These are phyloP conservation scores for Gossypium schwendimanii DNA, from an alignment of 441 rosid genomes.

Conservation along the genomic window DNA sequence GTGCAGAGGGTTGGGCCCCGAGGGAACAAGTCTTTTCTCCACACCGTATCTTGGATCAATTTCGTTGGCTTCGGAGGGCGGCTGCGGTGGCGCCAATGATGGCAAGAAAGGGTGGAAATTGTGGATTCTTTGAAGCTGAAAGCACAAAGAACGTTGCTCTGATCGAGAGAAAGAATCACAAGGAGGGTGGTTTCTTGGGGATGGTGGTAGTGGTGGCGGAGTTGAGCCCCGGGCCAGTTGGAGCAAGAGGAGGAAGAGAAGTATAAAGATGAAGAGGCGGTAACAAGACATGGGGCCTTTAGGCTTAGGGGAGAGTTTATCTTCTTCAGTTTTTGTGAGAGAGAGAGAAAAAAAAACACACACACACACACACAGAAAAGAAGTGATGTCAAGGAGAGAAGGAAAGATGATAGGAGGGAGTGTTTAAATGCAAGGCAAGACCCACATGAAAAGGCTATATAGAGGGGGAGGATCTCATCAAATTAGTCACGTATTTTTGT, in stretches of 20 bases:
- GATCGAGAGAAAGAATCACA: constrained; percentile 39
- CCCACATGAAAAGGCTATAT: constrained; percentile 43
- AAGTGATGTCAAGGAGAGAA: constrained; percentile 6
- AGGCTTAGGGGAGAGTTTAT: neutral
- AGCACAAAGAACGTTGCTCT: constrained; percentile 45
- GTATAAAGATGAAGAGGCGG: constrained; percentile 16
- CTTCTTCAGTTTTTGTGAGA: neutral
- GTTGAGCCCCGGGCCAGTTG: neutral
- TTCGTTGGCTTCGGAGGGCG: constrained; percentile 26
- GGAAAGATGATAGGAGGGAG: constrained; percentile 13
- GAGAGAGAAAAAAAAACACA: neutral
- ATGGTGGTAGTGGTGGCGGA: neutral
- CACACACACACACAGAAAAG: neutral
- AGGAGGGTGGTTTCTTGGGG: constrained; percentile 24
- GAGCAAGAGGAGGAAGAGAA: constrained; percentile 11
- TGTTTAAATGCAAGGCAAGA: constrained; percentile 45
- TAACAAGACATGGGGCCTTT: constrained; percentile 12
- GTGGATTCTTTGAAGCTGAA: constrained; percentile 45
- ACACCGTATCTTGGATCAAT: constrained; percentile 75
- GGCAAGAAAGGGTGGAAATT: constrained; percentile 24
- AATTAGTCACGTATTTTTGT: constrained; percentile 25
- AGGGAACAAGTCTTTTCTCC: constrained; percentile 76
- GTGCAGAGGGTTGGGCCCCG: constrained; percentile 92
- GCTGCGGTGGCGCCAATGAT: constrained; percentile 14
- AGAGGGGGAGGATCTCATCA: constrained; percentile 14